These are phyloP conservation scores for Linnemannia hyalina DNA, from an alignment of 192 early-diverging fungal genomes.

Conservation along the genomic window DNA sequence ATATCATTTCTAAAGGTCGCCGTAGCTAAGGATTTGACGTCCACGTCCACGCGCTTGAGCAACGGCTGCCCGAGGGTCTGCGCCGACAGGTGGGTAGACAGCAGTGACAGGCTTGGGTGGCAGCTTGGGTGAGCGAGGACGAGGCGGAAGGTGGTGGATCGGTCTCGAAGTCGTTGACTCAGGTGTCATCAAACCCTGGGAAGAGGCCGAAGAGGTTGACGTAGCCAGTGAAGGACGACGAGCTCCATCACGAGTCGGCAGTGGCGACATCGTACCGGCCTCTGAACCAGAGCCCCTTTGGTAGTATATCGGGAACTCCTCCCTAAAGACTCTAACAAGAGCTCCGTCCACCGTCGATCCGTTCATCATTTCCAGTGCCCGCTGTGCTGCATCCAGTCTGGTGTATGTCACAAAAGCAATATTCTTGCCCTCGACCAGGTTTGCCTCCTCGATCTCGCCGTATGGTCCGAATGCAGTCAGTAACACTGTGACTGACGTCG, in stretches of 20 bases:
- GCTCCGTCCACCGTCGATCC: constrained; percentile 21
- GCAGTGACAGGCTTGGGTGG: constrained; percentile 39
- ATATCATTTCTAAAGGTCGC: constrained; percentile 18
- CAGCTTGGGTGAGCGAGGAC: constrained; percentile 34
- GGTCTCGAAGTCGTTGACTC: constrained; percentile 2
- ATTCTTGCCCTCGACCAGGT: constrained; percentile 61
- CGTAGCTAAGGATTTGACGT: constrained; percentile 40
- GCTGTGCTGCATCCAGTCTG: constrained; percentile 44
- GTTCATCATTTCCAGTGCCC: constrained; percentile 59
- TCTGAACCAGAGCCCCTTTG: background rate
- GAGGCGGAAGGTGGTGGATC: constrained; percentile 29
- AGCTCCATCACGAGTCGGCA: background rate
- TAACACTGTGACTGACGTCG: background rate
- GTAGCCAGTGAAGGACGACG: background rate
- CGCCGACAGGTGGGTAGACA: constrained; percentile 29
- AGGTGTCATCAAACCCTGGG: constrained; percentile 1
- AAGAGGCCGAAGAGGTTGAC: background rate
- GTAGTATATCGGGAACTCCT: background rate
- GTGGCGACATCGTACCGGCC: background rate
- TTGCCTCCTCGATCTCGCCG: constrained; percentile 57
- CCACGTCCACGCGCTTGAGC: constrained; percentile 6
- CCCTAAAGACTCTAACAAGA: constrained; percentile 20
- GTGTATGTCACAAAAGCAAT: constrained; percentile 63
- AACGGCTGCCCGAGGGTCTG: constrained; percentile 26
- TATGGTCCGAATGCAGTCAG: constrained; percentile 46